Percentiles rank a stretch among this genome's conserved stretches.
Conservation (phyloP, 305 asterid species). For the Coffea humblotiana region DNA sequence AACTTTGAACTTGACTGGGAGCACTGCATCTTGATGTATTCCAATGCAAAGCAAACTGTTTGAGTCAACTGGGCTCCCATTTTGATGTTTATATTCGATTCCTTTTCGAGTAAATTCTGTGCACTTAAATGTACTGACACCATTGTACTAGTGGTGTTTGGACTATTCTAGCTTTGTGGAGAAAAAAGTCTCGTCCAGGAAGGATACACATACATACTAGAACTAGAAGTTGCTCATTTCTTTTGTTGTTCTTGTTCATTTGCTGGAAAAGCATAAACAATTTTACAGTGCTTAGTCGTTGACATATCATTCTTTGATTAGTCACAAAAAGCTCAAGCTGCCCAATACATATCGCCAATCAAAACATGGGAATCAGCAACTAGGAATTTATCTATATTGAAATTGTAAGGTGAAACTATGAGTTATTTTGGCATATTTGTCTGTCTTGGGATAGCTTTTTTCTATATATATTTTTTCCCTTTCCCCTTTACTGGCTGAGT, state of each 20-base stretch:
- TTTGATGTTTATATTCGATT: constrained; percentile 11
- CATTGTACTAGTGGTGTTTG: background rate
- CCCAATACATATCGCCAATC: background rate
- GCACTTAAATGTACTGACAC: background rate
- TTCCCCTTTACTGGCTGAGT: background rate
- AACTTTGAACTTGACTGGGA: background rate
- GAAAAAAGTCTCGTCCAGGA: background rate
- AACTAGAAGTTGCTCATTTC: background rate
- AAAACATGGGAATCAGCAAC: background rate
- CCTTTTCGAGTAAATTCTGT: background rate
- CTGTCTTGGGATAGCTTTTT: background rate
- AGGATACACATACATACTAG: background rate
- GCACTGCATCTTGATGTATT: background rate
- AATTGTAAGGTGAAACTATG: background rate
- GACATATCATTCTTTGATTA: background rate
- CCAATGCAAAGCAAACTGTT: background rate
- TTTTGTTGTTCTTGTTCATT: background rate
- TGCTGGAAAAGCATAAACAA: background rate
- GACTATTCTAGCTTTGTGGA: background rate
- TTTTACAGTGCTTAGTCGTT: background rate
- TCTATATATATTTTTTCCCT: background rate
- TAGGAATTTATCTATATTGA: background rate
- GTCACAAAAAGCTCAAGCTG: background rate
- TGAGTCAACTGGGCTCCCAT: constrained; percentile 11
- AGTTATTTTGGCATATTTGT: background rate